Conservation (phyloP, 257 asterid species). For the Solanum piurae region DNA sequence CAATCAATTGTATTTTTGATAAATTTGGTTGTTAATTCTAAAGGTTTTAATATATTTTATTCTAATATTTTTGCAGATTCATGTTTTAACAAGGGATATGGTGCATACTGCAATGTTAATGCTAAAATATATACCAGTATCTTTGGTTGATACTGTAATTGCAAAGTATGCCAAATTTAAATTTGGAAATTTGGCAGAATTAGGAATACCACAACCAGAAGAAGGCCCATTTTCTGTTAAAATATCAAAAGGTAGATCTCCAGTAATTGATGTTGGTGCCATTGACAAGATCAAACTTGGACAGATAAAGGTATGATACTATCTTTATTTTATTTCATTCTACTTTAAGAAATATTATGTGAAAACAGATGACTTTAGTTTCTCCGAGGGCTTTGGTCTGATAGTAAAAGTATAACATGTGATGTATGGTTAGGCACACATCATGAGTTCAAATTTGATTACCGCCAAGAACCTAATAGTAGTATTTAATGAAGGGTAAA, state of each 20-base stretch:
- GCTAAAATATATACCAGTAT: constrained; percentile 5
- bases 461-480: neutral
- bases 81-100: constrained; percentile 24
- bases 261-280: constrained; percentile 53
- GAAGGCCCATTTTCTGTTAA: constrained; percentile 40
- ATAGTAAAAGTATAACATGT: neutral
- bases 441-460: neutral
- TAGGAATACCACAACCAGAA: constrained; percentile 32
- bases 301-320: constrained; percentile 24
- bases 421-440: neutral
- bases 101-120: constrained; percentile 32
- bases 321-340: neutral
- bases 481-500: neutral
- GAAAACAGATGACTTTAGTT: neutral
- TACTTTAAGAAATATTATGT: neutral
- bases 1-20: neutral
- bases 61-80: constrained; percentile 20
- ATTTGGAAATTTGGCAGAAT: constrained; percentile 23
- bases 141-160: constrained; percentile 17
- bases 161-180: neutral
- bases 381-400: neutral
- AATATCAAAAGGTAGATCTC: constrained; percentile 26
- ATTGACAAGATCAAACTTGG: constrained; percentile 17
- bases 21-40: neutral
- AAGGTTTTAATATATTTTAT: neutral